These are phyloP conservation scores for Aspergillus sclerotioniger DNA, from an alignment of 495 filamentous ascomycete species.

Conservation along the genomic window DNA sequence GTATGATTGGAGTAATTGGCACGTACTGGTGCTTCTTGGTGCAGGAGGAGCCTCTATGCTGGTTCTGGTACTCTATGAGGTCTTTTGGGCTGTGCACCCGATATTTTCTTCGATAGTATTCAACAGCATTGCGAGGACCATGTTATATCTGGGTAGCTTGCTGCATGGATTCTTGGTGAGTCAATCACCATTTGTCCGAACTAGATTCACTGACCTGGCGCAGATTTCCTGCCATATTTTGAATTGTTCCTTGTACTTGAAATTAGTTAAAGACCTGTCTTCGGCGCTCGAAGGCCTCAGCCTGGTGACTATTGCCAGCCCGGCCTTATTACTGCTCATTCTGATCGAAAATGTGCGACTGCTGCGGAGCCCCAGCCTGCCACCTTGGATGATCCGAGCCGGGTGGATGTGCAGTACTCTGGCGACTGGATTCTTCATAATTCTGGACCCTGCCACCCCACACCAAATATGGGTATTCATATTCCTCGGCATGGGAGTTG, in stretches of 20 bases:
- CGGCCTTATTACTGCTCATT: slow-evolving; percentile 46
- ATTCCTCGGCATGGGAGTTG: slow-evolving; percentile 50
- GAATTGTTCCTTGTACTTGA: slow-evolving; percentile 63
- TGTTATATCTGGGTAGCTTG: slow-evolving; percentile 52
- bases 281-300: slow-evolving; percentile 58
- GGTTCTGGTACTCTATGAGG: slow-evolving; percentile 50
- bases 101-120: slow-evolving; percentile 55
- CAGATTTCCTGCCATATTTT: slow-evolving; percentile 53
- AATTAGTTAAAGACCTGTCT: slow-evolving; percentile 53
- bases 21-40: slow-evolving; percentile 50
- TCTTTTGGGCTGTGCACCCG: slow-evolving; percentile 41
- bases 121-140: slow-evolving; percentile 30
- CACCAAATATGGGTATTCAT: slow-evolving; percentile 52
- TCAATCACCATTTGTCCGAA: slow-evolving; percentile 17
- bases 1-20: slow-evolving; percentile 39
- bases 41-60: slow-evolving; percentile 47
- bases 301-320: slow-evolving; percentile 46
- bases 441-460: slow-evolving; percentile 46
- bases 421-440: slow-evolving; percentile 48
- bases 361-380: slow-evolving; percentile 31
- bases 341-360: slow-evolving; percentile 30
- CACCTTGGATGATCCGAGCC: slow-evolving; percentile 52
- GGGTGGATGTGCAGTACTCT: slow-evolving; percentile 53
- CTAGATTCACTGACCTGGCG: slow-evolving; percentile 8
- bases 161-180: slow-evolving; percentile 48